Evolutionary conservation across 768 basidiomycete species (phyloP).

Genomic region (Pulveroboletus ravenelii): DNA sequence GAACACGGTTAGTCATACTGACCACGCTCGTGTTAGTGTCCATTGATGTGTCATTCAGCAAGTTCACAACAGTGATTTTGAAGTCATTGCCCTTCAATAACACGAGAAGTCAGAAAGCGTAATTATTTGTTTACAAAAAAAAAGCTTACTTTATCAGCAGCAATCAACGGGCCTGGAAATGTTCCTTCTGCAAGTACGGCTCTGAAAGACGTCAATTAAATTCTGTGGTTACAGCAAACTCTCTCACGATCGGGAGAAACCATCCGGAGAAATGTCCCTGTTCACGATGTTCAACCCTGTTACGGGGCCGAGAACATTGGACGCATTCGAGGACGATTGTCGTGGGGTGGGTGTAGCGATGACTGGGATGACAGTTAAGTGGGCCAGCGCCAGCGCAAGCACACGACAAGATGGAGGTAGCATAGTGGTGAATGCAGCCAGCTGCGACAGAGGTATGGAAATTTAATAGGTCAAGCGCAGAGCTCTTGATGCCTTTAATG

Average conservation of each 20-base stretch:
- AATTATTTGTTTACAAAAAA: neutral
- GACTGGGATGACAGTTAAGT: too few relatives aligned
- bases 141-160: constrained; percentile 30
- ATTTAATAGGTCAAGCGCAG: too few relatives aligned
- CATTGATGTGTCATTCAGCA: constrained; percentile 44
- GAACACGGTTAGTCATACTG: constrained; percentile 9
- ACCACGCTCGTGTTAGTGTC: constrained; percentile 48
- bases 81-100: constrained; percentile 34
- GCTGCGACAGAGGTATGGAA: too few relatives aligned
- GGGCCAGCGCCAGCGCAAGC: too few relatives aligned
- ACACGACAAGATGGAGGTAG: too few relatives aligned
- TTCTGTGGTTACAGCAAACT: neutral
- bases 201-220: constrained; percentile 16
- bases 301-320: constrained; percentile 14
- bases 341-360: too few relatives aligned
- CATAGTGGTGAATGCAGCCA: too few relatives aligned
- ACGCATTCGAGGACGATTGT: neutral
- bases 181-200: constrained; percentile 40
- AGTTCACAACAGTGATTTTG: constrained; percentile 42
- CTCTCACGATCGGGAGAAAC: constrained; percentile 37
- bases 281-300: constrained; percentile 36
- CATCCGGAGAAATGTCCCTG: constrained; percentile 42
- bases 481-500: too few relatives aligned
- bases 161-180: constrained; percentile 44
- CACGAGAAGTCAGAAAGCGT: neutral